Evolutionary conservation across 371 early-diverging fungal genomes (phyloP), one percentile per base, ranked within the genome.

Genomic region (Mucor ambiguus): DNA sequence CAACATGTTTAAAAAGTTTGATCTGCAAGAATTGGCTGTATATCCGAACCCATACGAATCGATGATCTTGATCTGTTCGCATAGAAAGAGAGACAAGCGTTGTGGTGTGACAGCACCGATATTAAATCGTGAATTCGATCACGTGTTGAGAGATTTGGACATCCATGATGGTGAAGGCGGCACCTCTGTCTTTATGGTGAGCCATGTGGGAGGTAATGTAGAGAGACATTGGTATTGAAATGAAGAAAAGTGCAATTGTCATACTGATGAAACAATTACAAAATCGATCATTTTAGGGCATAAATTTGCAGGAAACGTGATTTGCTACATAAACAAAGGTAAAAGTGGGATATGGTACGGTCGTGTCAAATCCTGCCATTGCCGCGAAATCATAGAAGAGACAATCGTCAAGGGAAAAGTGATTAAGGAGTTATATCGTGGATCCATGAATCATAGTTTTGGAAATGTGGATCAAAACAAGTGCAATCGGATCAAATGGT

Each of bases 221-320:
- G 35, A 33, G 9, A 33, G 35, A 33, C 35, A 33, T 11, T 24
- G 0, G 20, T 49, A 9, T 26, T 26, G 22, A 12, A 9, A 9
- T n/a, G 24, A n/a, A 35, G 0, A 11, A 12, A 11, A 54, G 30
- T 16, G 24, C 5, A 20, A 29, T 30, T 48, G 26, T 35, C 11
- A 48, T 32, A 24, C 37, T 35, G 32, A 35, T 37, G 37, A 35
- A 32, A 49, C 49, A 14, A 49, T 49, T 49, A 49, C 49, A 49
- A 26, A 49, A 49, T 26, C 26, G 24, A 32, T 43, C 24, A 18
- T 26, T 49, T 18, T 46, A 84, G 90, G 93, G 33, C 92, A 93
- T 82, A 92, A 91, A 76, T 94, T 87, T 81, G 92, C 93, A 12
- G 92, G 92, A 33, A 92, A 90, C 61, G 78, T 90, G 16, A 88